Percentiles rank a stretch among this genome's conserved stretches.
Evolutionary conservation across 2,329 filamentous ascomycete genomes (phyloP).

Genomic region (Exutisphaerella laricina): DNA sequence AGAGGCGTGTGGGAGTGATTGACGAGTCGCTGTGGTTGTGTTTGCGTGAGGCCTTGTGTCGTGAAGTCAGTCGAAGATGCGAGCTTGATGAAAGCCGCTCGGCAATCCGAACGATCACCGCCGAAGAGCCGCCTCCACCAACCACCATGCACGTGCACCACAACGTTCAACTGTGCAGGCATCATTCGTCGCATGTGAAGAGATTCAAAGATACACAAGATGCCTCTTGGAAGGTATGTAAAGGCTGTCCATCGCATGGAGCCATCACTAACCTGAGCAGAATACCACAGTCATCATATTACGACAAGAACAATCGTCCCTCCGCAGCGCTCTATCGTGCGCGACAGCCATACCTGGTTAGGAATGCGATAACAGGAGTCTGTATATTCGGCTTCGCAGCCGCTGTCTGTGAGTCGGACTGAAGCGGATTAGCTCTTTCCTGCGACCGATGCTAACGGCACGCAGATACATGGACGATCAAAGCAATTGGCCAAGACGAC

Average conservation of each 20-base stretch:
- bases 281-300: constrained; percentile 73
- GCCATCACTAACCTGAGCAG: too few species aligned
- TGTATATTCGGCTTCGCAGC: constrained; percentile 69
- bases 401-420: constrained; percentile 68
- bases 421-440: not conserved
- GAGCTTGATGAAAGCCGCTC: too few species aligned
- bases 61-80: too few species aligned
- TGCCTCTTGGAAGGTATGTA: constrained; percentile 23
- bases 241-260: too few species aligned
- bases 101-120: too few species aligned
- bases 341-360: constrained; percentile 83
- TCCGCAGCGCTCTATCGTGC: constrained; percentile 86
- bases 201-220: constrained; percentile 7
- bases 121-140: too few species aligned
- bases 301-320: constrained; percentile 80
- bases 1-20: too few species aligned
- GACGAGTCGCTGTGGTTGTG: too few species aligned
- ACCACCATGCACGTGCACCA: too few species aligned
- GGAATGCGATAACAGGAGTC: constrained; percentile 78
- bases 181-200: constrained; percentile 6
- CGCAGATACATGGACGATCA: constrained; percentile 67
- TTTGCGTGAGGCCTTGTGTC: too few species aligned
- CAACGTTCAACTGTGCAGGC: too few species aligned
- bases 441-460: constrained; percentile 4
- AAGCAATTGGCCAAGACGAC: constrained; percentile 87